Base-by-base conservation (phyloP, 495 filamentous ascomycete species). In the Cercophora newfieldiana region DNA sequence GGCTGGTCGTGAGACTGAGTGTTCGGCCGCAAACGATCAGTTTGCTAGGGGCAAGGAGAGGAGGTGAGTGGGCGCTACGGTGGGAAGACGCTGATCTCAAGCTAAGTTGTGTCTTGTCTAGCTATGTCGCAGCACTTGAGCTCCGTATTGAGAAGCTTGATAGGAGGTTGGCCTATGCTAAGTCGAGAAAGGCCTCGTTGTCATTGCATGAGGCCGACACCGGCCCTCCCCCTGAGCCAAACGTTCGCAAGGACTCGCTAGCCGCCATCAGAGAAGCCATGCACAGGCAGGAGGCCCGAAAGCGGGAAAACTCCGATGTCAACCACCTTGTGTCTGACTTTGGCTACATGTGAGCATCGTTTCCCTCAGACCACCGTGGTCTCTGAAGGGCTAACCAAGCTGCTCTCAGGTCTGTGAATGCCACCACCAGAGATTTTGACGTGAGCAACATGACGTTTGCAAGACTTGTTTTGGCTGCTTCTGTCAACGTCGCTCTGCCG, bases 31-130 rank as follows among this genome's bases (percentile, higher is more conserved):
- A 1, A 97, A 91, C 65, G 94, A 97, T 72, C 91, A 96, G 75
- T 97, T 97, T 75, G 93, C 94, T 16, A 86, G 90, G 63, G 94
- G 94, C 26, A 97, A 97, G 77, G 94, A 98, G 74, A 83, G 94
- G 69, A 97, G 84, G 85, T 83, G 65, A 71, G 73, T 69, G 29
- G 7, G 14, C 22, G 47, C n/a, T n/a, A 12, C 30, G 21, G 50
- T 7, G n/a, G n/a, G 21, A 47, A 22, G 10, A 24, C 22, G 18
- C 33, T 24, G 14, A 44, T 1, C 3, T 0, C 21, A 7, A 33
- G 10, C 57, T 14, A 33, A 60, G 1, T 14, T 21, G 22, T 24
- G 12, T 22, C 22, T 16, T 19, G 22, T 3, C 26, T 10, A 88
- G 92, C 75, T 98, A 97, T 80, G 93, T 97, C 29, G 92, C 93